Percentiles rank a stretch among this genome's conserved stretches.
phyloP scores from a whole-genome alignment of 129 eudicot genomes.

The Silybum marianum region DNA sequence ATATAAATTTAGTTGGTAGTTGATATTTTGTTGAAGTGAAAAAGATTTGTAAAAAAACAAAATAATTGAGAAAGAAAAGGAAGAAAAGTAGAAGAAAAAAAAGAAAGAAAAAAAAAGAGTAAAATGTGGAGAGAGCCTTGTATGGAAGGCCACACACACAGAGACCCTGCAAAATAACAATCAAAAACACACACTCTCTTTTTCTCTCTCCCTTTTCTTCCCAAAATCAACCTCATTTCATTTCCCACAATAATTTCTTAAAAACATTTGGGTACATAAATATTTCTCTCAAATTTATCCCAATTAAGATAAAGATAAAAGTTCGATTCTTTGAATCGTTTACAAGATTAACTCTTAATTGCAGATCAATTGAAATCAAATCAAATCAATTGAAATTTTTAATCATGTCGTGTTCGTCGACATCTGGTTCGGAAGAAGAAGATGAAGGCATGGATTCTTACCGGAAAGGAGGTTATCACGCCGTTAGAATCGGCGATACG shows the following conservation, averaged over 20 bases:
- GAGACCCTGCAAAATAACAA: conserved; percentile 10
- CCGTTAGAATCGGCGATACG: conserved; percentile 73
- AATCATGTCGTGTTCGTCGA: conserved; percentile 65
- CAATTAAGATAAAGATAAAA: background rate
- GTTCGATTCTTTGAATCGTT: background rate
- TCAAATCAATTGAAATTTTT: background rate
- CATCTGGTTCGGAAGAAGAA: conserved; percentile 73
- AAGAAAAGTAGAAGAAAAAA: conserved; percentile 2
- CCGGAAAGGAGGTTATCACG: conserved; percentile 85
- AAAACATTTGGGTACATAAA: background rate
- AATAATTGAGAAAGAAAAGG: conserved; percentile 19
- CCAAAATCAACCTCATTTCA: conserved; percentile 15
- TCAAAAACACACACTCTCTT: background rate
- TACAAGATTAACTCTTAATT: background rate
- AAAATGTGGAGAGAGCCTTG: conserved; percentile 61
- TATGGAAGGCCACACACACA: conserved; percentile 46
- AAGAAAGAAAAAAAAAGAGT: conserved; percentile 24
- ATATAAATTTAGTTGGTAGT: background rate
- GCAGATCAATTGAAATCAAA: background rate
- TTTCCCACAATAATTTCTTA: background rate
- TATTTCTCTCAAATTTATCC: conserved; percentile 1
- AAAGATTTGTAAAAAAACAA: background rate
- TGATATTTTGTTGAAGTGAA: conserved; percentile 11
- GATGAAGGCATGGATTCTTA: conserved; percentile 79
- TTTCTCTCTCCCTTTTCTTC: background rate